Evolutionary conservation across 768 basidiomycete genomes (phyloP), one percentile per base, ranked within the genome.

Genomic region (Cubamyces sp.): DNA sequence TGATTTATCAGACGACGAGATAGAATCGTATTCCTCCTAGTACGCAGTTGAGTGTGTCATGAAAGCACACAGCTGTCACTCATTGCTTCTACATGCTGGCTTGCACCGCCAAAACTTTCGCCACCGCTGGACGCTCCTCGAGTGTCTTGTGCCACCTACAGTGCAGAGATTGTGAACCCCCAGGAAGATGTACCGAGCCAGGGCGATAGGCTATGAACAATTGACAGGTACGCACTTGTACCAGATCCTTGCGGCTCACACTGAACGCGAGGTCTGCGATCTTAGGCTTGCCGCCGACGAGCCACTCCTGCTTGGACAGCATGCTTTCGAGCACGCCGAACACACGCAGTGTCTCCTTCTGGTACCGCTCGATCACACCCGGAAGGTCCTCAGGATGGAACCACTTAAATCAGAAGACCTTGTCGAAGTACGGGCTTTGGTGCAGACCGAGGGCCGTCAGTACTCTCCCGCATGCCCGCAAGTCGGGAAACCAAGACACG

Each of bases 401-500:
- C 12, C 50, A 19, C 51, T 43, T 41, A 68, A 74, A 73, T 68
- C 68, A 73, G 16, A 54, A 42, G 16, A 58, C 63, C 63, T 72
- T 69, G 25, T 68, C 71, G 50, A 66, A 72, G 65, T 71, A 71
- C 34, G 70, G 69, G 54, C 70, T 66, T n/a, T n/a, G 6, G n/a
- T 16, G 39, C 7, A 12, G 2, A 41, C 12, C n/a, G n/a, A 9
- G 16, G 21, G 8, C 11, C 40, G 50, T 30, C 1, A 42, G 42
- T n/a, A n/a, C n/a, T 25, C 23, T 52, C 23, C 7, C 6, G n/a
- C n/a, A n/a, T n/a, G 8, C 18, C 9, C 45, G 18, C 45, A 23
- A 26, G 25, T 14, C n/a, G 26, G 21, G 4, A 39, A 30, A 3
- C 28, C 12, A n/a, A n/a, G 18, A 15, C 8, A 41, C 60, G 18